Evolutionary conservation across 2,329 filamentous ascomycete genomes (phyloP), one percentile per base, ranked within the genome.

Genomic region (Reticulascus tulasneorum): DNA sequence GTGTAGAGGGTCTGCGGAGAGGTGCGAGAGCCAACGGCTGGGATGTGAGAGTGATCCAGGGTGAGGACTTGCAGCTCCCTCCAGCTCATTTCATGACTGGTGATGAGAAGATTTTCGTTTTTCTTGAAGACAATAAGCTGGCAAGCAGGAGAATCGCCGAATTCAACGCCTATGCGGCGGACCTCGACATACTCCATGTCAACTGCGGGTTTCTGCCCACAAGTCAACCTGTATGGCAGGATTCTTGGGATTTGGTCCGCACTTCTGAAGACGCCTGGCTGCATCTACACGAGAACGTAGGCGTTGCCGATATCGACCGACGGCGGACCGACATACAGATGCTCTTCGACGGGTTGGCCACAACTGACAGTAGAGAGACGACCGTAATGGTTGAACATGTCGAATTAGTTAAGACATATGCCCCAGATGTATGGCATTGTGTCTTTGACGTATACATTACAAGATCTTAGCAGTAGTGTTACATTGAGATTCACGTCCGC

Each of bases 1-100:
- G 82, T 47, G 75, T 94, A 22, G 88, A 96, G 64, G 89, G 86
- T 0, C 59, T 97, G 53, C 71, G 80, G 18, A 77, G 86, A 47
- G 91, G 89, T 16, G 86, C 90, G 19, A 51, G 68, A 28, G 76
- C 61, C 20, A 90, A 90, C 53, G 73, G 75, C 24, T 89, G 83
- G 80, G 59, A 54, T 0, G 75, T 82, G 8, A 67, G 63, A 37
- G 69, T 86, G 11, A 59, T 86, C 0, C 51, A 55, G 11, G 57
- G 54, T 0, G 49, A 52, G 1, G 66, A 71, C 1, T 52, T 72
- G 15, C 52, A 55, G 2, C 44, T 53, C 7, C 56, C 63, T 2
- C 51, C 66, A 15, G 56, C 61, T 2, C 55, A 65, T 21, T 38
- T 68, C 1, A 26, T 71, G 5, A 45, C 47, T 7, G 69, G 69